These are phyloP conservation scores for Castanea mollissima DNA, from an alignment of 306 rosid genomes.

Conservation along the genomic window DNA sequence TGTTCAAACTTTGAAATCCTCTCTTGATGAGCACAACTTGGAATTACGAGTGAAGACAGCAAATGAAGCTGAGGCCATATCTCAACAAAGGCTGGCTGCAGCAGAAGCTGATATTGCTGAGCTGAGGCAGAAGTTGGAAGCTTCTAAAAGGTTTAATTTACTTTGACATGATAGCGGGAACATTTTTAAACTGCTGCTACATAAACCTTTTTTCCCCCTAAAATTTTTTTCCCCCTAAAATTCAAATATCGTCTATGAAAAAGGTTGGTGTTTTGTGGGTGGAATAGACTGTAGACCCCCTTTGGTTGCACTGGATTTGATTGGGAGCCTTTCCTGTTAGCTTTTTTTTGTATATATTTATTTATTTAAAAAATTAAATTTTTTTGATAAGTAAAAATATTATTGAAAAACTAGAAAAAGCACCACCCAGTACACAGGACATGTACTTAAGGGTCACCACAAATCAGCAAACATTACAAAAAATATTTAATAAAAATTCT, in stretches of 20 bases:
- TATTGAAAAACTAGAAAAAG: no score
- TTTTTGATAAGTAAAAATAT: no score
- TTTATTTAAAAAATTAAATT: no score
- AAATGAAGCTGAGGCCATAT: constrained; percentile 89
- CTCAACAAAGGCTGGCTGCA: constrained; percentile 92
- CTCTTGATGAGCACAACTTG: constrained; percentile 80
- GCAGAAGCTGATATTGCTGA: constrained; percentile 91
- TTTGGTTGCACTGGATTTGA: not conserved
- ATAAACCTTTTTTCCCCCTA: not conserved
- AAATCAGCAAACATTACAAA: no score
- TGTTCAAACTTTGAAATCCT: constrained; percentile 74
- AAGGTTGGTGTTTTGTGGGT: not conserved
- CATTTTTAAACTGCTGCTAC: constrained; percentile 1
- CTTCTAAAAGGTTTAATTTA: constrained; percentile 60
- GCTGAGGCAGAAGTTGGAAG: constrained; percentile 72
- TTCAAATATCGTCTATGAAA: no score
- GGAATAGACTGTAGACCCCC: not conserved
- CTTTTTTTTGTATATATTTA: not conserved
- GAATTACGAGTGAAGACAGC: constrained; percentile 93
- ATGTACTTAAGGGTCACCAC: no score
- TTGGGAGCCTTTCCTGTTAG: not conserved
- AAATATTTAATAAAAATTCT: not conserved
- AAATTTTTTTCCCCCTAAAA: no score
- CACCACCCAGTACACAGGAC: no score
- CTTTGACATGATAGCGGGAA: not conserved